Evolutionary conservation across 129 eudicot genomes (phyloP).

Genomic region (Artemisia annua): DNA sequence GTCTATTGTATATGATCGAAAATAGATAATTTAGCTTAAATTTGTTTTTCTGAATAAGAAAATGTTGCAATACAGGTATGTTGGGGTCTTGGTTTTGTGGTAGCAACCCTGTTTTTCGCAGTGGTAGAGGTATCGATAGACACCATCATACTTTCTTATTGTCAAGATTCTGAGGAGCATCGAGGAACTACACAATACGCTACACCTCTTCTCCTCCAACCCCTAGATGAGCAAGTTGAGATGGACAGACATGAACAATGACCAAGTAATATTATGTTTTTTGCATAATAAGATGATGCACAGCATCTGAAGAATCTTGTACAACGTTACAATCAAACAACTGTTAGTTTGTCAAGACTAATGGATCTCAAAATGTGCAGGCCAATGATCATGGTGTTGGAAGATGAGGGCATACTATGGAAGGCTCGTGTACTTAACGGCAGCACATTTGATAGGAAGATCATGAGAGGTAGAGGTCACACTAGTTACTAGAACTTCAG

Average conservation of each 20-base stretch:
- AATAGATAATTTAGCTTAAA: background rate
- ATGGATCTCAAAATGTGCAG: background rate
- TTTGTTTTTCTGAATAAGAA: background rate
- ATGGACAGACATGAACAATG: constrained; percentile 69
- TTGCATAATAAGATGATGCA: constrained; percentile 2
- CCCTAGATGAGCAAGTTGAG: constrained; percentile 65
- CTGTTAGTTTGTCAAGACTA: background rate
- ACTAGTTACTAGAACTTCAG: background rate
- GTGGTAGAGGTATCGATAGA: constrained; percentile 93
- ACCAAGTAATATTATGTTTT: constrained; percentile 14
- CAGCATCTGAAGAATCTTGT: constrained; percentile 18
- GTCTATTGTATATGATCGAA: background rate
- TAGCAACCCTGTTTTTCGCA: constrained; percentile 81
- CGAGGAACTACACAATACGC: constrained; percentile 90
- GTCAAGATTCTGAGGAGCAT: constrained; percentile 90
- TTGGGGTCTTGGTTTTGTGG: constrained; percentile 83
- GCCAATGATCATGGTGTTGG: constrained; percentile 8
- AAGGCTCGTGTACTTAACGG: background rate
- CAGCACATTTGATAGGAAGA: background rate
- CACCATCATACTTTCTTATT: constrained; percentile 85
- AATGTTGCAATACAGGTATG: constrained; percentile 53
- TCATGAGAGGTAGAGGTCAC: constrained; percentile 6
- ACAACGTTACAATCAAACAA: background rate
- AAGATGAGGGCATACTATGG: background rate
- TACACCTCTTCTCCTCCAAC: constrained; percentile 77